Evolutionary conservation across 768 basidiomycete genomes (phyloP).

Genomic region (Russula earlei): DNA sequence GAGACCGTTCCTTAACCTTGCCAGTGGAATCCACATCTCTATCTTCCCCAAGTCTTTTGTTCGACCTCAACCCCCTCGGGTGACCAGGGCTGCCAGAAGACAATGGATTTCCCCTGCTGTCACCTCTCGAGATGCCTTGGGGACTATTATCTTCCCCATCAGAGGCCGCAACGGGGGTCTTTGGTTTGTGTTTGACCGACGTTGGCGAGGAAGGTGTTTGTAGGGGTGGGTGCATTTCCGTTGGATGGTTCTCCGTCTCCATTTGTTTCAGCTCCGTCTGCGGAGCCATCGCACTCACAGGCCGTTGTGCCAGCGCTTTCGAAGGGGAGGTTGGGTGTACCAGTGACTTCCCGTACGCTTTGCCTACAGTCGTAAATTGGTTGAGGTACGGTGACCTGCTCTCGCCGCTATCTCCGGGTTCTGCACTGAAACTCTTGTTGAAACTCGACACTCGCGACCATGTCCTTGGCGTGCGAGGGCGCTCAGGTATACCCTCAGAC

Average conservation of each 20-base stretch:
- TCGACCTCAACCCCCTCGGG: background rate
- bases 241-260: background rate
- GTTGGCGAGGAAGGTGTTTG: slow-evolving; percentile 8
- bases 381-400: slow-evolving; percentile 5
- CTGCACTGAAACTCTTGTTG: slow-evolving; percentile 12
- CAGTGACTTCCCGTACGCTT: slow-evolving; percentile 1
- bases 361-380: slow-evolving; percentile 10
- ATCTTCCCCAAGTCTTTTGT: slow-evolving; percentile 6
- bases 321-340: slow-evolving; percentile 6
- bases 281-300: background rate
- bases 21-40: background rate
- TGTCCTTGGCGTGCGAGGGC: slow-evolving; percentile 11
- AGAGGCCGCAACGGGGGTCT: background rate
- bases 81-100: background rate
- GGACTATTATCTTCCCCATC: background rate
- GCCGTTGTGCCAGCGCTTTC: background rate
- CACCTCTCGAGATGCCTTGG: background rate
- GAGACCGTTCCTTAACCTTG: background rate
- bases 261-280: background rate
- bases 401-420: background rate
- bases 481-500: slow-evolving; percentile 7
- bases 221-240: background rate
- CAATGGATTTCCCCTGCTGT: background rate
- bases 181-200: background rate
- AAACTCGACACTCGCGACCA: slow-evolving; percentile 11